Conservation (phyloP, 2,329 filamentous ascomycete species). For the Beauveria scarabaeidicola region DNA sequence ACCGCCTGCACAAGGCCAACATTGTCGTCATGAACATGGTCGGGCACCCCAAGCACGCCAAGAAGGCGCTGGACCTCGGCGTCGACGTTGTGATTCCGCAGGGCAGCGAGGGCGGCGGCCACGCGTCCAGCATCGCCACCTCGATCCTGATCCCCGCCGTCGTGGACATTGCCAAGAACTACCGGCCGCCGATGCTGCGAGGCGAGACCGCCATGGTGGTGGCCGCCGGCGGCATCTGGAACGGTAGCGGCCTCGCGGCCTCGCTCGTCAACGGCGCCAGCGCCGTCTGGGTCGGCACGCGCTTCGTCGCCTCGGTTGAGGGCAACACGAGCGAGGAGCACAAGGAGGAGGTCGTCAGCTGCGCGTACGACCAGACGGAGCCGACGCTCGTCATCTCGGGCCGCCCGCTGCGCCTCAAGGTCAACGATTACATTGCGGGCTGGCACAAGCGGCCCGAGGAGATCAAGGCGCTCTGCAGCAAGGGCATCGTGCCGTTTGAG, state of each 20-base stretch:
- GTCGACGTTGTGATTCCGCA: slow-evolving; percentile 90
- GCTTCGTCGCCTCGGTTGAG: slow-evolving; percentile 78
- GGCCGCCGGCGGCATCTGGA: slow-evolving; percentile 79
- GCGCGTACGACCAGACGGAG: slow-evolving; percentile 69
- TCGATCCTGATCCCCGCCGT: slow-evolving; percentile 82
- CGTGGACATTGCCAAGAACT: slow-evolving; percentile 70
- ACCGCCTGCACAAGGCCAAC: slow-evolving; percentile 66
- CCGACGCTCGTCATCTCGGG: slow-evolving; percentile 77
- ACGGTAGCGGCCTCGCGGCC: slow-evolving; percentile 72
- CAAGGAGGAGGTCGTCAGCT: slow-evolving; percentile 76
- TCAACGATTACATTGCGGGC: slow-evolving; percentile 72
- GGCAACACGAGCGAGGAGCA: slow-evolving; percentile 74
- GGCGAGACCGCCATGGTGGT: slow-evolving; percentile 70
- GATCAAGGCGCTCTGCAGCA: slow-evolving; percentile 65
- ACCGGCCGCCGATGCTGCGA: slow-evolving; percentile 59
- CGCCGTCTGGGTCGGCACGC: slow-evolving; percentile 90
- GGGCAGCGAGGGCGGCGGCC: slow-evolving; percentile 86
- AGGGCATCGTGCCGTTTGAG: slow-evolving; percentile 72
- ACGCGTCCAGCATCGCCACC: slow-evolving; percentile 81
- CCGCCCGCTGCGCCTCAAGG: slow-evolving; percentile 68
- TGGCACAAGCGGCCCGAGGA: slow-evolving; percentile 74
- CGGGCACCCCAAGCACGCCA: slow-evolving; percentile 81
- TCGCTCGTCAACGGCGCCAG: slow-evolving; percentile 80
- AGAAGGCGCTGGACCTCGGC: slow-evolving; percentile 77
- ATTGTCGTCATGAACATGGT: slow-evolving; percentile 97